Evolutionary conservation across 2,329 filamentous ascomycete species (phyloP), one percentile per base, ranked within the genome.

Genomic region (Ceratocystis huliohia): DNA sequence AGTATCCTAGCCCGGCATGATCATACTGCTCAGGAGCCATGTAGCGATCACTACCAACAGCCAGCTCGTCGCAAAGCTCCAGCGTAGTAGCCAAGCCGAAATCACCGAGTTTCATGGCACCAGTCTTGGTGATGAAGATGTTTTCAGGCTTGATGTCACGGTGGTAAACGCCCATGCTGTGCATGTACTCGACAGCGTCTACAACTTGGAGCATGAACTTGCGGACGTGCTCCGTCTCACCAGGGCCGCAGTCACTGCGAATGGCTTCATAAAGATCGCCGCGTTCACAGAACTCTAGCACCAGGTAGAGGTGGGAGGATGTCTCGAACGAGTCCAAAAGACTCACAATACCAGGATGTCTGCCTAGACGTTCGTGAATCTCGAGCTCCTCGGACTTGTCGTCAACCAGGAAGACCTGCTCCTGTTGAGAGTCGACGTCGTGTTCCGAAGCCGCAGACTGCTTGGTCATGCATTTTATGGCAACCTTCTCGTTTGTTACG

Each of bases 81-180:
- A 96, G 91, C 5, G 86, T 89, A 10, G 93, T 96, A 64, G 92
- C 92, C 69, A 99, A 81, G 65, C 94, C 94, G 74, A 97, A 96
- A 76, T 99, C 94, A 73, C 94, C 94, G 45, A 99, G 85, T 79
- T 99, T 99, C 88, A 97, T 89, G 48, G 87, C 83, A 65, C 93
- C 93, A 71, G 88, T 84, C 68, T 92, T 84, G 68, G 87, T 89
- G 70, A 99, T 82, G 76, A 99, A 97, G 76, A 99, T 96, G 80
- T 99, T 99, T 82, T 99, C 94, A 0, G 94, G 94, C 80, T 99
- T 99, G 84, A 99, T 96, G 76, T 99, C 94, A 69, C 94, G 89
- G 74, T 99, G 94, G 75, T 91, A 96, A 74, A 97, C 84, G 70
- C 91, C 92, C 75, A 92, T 92, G 69, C 84, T 82, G 76, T 99